phyloP scores from a whole-genome alignment of 805 yeast species.

The Pichia californica region DNA sequence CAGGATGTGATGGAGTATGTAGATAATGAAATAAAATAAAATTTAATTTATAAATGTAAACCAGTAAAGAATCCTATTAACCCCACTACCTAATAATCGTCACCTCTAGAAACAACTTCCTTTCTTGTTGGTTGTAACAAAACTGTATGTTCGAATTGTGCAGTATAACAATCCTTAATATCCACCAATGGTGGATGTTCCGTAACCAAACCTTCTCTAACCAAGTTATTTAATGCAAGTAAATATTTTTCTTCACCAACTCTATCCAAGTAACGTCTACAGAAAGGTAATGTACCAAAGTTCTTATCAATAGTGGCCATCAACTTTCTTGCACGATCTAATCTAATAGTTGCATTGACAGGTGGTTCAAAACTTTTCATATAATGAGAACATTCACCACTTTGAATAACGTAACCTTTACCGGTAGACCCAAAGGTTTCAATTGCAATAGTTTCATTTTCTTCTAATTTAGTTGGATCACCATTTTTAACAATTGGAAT shows the following conservation, averaged over 20 bases:
- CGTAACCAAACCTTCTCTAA: slow-evolving; percentile 78
- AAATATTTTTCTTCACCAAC: slow-evolving; percentile 88
- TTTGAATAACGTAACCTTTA: slow-evolving; percentile 75
- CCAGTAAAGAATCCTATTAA: background rate
- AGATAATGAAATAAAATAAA: too few species aligned
- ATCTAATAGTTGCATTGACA: slow-evolving; percentile 44
- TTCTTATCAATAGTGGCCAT: slow-evolving; percentile 64
- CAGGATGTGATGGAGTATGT: too few species aligned
- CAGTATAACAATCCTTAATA: slow-evolving; percentile 79
- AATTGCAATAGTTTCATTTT: slow-evolving; percentile 95
- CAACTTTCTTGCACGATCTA: slow-evolving; percentile 64
- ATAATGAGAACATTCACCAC: slow-evolving; percentile 95
- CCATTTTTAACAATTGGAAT: slow-evolving; percentile 95
- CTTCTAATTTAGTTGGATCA: slow-evolving; percentile 96
- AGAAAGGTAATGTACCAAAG: slow-evolving; percentile 94
- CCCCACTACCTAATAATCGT: slow-evolving; percentile 56
- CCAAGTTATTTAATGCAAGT: slow-evolving; percentile 78
- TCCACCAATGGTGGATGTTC: slow-evolving; percentile 94
- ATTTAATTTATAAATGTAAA: too few species aligned
- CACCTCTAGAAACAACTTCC: slow-evolving; percentile 94
- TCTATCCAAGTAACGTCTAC: slow-evolving; percentile 90
- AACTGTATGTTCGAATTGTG: slow-evolving; percentile 94
- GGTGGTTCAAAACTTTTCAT: slow-evolving; percentile 53
- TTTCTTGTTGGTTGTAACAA: slow-evolving; percentile 84
- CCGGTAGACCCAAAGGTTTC: slow-evolving; percentile 99